Base-by-base conservation (phyloP, 1,139 yeast species). In the Hyphopichia wangnamkhiaoensis region DNA sequence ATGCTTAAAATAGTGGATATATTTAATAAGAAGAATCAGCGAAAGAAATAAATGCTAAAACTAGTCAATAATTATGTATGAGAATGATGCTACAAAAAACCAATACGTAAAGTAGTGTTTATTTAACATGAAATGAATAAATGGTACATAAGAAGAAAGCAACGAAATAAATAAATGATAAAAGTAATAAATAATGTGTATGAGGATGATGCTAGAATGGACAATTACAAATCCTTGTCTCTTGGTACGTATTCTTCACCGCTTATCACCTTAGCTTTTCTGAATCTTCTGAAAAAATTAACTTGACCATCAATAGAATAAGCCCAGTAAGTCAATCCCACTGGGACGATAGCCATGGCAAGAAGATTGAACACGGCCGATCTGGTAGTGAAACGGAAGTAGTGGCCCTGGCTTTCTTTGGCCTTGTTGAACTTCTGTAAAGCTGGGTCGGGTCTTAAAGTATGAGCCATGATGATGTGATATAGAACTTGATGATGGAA, bases 391-490 rank as follows among this genome's bases (percentile, higher is more conserved):
- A 72, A 70, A 42, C 78, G 64, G 59, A 72, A 72, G 57, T 63
- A 65, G 50, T 63, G 66, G 28, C 76, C 76, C 32, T 61, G 50
- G 45, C 61, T 63, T 46, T 72, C 76, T 49, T 65, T 71, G 39
- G 75, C 75, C 24, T 56, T 48, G 50, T 72, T 71, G 62, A 71
- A 72, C 49, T 64, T 62, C 53, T 68, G 71, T 38, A 71, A 62
- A 41, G 62, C 73, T 39, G 65, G 65, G 50, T 72, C 78, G 50
- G 74, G 76, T 53, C 54, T 65, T 49, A 72, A 65, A 35, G 78
- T 72, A 42, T 61, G 69, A 37, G 77, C 78, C 78, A 72, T 72
- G 10, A n/a, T 27, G 7, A 14, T 27, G 24, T 21, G 24, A 10
- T 21, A 10, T n/a, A n/a, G n/a, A n/a, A n/a, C n/a, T n/a, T n/a